Evolutionary conservation across 1,139 yeast species (phyloP), one percentile per base, ranked within the genome.

Genomic region (Sugiyamaella novakii): DNA sequence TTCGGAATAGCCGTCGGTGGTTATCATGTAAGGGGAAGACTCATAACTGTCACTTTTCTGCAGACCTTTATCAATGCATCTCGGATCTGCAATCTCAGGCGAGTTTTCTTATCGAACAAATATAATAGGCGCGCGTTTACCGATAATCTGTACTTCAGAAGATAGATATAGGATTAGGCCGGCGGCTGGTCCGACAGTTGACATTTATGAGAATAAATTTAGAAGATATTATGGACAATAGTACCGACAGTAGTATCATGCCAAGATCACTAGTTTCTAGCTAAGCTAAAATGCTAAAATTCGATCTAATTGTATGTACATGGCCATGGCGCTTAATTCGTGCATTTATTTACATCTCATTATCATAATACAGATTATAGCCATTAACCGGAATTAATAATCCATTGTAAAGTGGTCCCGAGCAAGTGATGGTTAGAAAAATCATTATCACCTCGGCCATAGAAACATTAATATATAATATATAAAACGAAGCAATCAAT

Each of bases 371-470:
- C 33, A 38, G 17, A 19, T 7, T 34, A 28, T 8, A 18, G 17
- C n/a, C 33, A n/a, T 25, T 4, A 18, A 11, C 35, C 3, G 43
- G 36, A 12, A 21, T 18, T 14, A 39, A 27, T 10, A 19, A 12
- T 19, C 35, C 43, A 30, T 39, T 22, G 7, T 10, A 21, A n/a
- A 39, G 36, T 7, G 43, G 36, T 11, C 29, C 43, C 3, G 25
- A 29, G n/a, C 10, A 11, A 21, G 24, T 14, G 18, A 29, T 12
- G 17, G 22, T 42, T 18, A 33, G 18, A 6, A 31, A 17, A 4
- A 34, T 22, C 46, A 42, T 25, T 30, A 42, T 22, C 33, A 42
- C 24, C 28, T 42, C 39, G 6, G 46, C 38, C 39, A 31, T 25
- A 11, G 46, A 42, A 29, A 42, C 46, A 42, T 33, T 42, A 24